These are phyloP conservation scores for Craspedostauros australis DNA, from an alignment of 108 stramenopile species.

Conservation along the genomic window DNA sequence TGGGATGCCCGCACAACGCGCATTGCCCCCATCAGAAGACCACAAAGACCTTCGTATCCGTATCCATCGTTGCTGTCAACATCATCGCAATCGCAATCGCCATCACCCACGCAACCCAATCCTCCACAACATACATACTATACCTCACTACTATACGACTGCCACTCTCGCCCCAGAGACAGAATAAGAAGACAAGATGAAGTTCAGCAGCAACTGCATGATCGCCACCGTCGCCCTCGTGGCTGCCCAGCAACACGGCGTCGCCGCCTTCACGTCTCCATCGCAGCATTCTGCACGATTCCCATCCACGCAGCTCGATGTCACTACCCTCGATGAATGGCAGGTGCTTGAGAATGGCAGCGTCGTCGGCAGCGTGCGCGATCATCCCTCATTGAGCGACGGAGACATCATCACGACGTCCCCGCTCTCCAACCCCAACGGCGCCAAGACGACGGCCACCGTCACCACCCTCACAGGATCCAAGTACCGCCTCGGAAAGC, in stretches of 20 bases:
- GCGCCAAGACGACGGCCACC: conserved; percentile 1
- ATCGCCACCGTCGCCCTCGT: conserved; percentile 3
- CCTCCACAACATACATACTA: too few species aligned
- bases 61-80: too few species aligned
- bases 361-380: conserved; percentile 21
- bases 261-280: conserved; percentile 14
- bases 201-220: conserved; percentile 10
- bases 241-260: too few species aligned
- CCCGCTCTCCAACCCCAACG: conserved; percentile 15
- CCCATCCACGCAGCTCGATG: conserved; percentile 3
- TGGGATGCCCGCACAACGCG: too few species aligned
- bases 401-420: conserved; percentile 31
- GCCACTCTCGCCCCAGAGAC: too few species aligned
- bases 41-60: too few species aligned
- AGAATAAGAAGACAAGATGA: conserved; percentile 19
- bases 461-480: conserved; percentile 28
- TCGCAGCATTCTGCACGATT: not conserved
- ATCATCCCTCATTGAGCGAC: conserved; percentile 19
- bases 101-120: too few species aligned
- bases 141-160: too few species aligned
- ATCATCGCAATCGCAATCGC: too few species aligned
- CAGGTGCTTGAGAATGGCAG: conserved; percentile 31
- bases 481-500: conserved; percentile 15
- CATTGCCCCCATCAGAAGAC: too few species aligned
- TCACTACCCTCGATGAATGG: conserved; percentile 25